Conservation (phyloP, 371 early-diverging fungal genomes). For the Synchytrium microbalum region DNA sequence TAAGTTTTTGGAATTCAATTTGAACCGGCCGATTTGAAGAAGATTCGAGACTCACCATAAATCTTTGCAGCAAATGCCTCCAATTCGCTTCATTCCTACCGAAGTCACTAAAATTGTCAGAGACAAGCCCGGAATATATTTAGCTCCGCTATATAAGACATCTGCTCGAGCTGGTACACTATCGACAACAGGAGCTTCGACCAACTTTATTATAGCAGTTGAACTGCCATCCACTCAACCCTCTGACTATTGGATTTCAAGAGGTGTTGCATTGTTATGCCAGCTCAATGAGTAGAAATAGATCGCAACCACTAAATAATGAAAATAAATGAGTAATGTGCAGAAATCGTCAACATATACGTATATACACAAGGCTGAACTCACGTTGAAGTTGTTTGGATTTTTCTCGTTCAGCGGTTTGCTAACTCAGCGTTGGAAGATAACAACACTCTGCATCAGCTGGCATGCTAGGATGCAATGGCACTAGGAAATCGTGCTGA, state of each 20-base stretch:
- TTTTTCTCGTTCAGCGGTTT: too few relatives aligned
- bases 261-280: constrained; percentile 45
- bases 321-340: too few relatives aligned
- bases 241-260: constrained; percentile 44
- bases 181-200: constrained; percentile 50
- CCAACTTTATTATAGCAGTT: constrained; percentile 42
- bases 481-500: too few relatives aligned
- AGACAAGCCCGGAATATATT: constrained; percentile 22
- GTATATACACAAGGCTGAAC: neutral
- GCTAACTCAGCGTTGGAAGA: too few relatives aligned
- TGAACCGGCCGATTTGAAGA: neutral
- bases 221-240: constrained; percentile 34
- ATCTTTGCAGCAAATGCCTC: constrained; percentile 37
- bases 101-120: constrained; percentile 23
- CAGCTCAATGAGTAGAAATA: too few relatives aligned
- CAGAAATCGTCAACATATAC: too few relatives aligned
- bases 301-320: too few relatives aligned
- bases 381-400: too few relatives aligned
- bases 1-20: constrained; percentile 16
- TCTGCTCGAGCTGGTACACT: constrained; percentile 47
- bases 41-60: neutral
- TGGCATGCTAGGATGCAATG: too few relatives aligned
- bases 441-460: too few relatives aligned
- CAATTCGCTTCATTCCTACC: constrained; percentile 43
- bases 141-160: constrained; percentile 50